A percentile compares a stretch with the other conserved stretches of the same genome.
Conservation (phyloP, 2,329 filamentous ascomycete species). For the Beauveria rudraprayagi region DNA sequence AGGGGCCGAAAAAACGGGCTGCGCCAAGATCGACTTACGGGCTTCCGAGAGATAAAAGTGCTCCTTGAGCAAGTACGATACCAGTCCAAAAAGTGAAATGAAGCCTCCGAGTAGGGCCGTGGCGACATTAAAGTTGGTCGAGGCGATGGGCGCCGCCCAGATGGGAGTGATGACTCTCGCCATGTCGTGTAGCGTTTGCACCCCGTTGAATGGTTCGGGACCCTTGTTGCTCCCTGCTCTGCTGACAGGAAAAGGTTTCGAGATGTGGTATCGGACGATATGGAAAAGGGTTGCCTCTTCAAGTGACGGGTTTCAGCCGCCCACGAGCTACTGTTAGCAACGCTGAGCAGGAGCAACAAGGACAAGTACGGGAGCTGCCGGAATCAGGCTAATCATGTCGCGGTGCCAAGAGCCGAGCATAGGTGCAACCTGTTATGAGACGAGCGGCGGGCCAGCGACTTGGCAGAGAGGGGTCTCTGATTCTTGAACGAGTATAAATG, state of each 20-base stretch:
- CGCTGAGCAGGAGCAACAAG: constrained; percentile 8
- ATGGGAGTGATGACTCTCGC: constrained; percentile 7
- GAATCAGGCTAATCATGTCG: constrained; percentile 9
- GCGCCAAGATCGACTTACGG: constrained; percentile 43
- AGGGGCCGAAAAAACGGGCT: not conserved
- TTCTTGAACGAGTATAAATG: no score
- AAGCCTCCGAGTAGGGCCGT: constrained; percentile 77
- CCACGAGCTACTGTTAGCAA: constrained; percentile 13
- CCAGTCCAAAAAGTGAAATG: constrained; percentile 80
- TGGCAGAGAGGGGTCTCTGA: no score
- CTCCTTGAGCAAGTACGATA: constrained; percentile 85
- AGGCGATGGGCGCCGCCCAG: constrained; percentile 38
- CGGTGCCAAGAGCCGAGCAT: constrained; percentile 1
- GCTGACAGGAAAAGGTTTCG: not conserved
- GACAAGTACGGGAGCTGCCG: not conserved
- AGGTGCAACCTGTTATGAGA: not conserved
- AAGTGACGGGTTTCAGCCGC: constrained; percentile 7
- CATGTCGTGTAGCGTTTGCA: not conserved
- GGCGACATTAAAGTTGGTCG: constrained; percentile 78
- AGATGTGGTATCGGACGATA: not conserved
- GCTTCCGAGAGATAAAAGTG: constrained; percentile 87
- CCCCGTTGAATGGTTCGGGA: not conserved
- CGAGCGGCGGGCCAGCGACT: no score
- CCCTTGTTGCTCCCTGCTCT: not conserved
- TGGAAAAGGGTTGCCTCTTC: not conserved